Evolutionary conservation across 306 rosid species (phyloP).

Genomic region (Vachellia pachyceras): DNA sequence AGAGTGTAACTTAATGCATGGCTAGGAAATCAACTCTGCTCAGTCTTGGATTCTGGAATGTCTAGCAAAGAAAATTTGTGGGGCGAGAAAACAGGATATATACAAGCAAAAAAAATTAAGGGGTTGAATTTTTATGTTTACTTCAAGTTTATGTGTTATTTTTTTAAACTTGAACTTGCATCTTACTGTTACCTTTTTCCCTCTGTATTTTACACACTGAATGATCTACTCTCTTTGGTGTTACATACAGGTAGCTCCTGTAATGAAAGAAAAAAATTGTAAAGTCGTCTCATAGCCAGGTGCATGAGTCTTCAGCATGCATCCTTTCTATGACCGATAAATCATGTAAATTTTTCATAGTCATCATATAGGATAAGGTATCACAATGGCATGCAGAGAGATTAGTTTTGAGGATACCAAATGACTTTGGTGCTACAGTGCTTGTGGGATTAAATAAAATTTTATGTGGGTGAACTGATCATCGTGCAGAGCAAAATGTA

Average conservation of each 20-base stretch:
- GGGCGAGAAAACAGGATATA: not conserved
- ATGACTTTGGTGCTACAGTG: constrained; percentile 20
- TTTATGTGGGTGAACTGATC: constrained; percentile 16
- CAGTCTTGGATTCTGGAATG: not conserved
- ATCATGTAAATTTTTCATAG: constrained; percentile 38
- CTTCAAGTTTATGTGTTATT: not conserved
- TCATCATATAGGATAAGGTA: constrained; percentile 7
- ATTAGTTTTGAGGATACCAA: constrained; percentile 18
- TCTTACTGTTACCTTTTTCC: constrained; percentile 17
- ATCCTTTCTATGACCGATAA: constrained; percentile 57
- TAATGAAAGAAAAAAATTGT: constrained; percentile 53
- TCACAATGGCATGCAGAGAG: not conserved
- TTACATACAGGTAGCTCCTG: constrained; percentile 52
- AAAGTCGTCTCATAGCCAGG: constrained; percentile 62
- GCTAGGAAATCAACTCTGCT: too few relatives aligned
- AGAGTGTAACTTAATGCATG: not conserved
- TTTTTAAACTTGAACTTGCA: not conserved
- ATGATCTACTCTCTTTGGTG: constrained; percentile 53
- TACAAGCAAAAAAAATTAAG: not conserved
- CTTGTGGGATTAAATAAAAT: not conserved
- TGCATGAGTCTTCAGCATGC: constrained; percentile 60
- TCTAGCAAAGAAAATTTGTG: not conserved
- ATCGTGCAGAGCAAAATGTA: not conserved
- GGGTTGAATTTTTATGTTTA: not conserved
- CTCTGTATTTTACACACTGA: constrained; percentile 31